Evolutionary conservation across 1,284 basidiomycete genomes (phyloP), one percentile per base, ranked within the genome.

Genomic region (Golubevia sp.): DNA sequence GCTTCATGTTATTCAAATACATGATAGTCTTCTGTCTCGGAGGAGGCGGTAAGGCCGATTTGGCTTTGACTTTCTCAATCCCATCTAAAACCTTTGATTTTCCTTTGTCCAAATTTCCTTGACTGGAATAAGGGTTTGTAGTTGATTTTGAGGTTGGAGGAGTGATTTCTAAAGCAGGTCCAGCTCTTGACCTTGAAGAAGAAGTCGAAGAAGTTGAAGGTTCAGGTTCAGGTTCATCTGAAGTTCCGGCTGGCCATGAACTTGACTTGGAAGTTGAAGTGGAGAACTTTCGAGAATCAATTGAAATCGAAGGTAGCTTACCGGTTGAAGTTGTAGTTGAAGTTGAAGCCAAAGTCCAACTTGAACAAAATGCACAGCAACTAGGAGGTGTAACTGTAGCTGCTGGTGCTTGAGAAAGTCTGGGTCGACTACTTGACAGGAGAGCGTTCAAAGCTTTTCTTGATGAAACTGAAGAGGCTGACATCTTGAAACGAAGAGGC

Each of bases 1-100:
- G 24, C 53, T 67, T 67, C 66, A 67, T 61, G 21, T 62, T 64
- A 21, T 59, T 52, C 2, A 76, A 38, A 50, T 76, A 63, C 44
- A 71, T 63, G 48, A 76, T 67, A 20, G 74, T 71, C 63, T 72
- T 74, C 58, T 64, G 54, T 20, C 64, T 55, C 15, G 68, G 65
- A 6, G 68, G 68, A 0, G 59, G 61, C 3, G 73, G 73, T 8
- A 74, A 44, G 18, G 38, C 18, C 38, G 38, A 44, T 44, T 18
- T 44, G 18, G 11, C 38, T 13, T 18, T 18, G 18, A 8, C 38
- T 13, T 8, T 18, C 38, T 44, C 38, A 8, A 8, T 44, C 38
- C 38, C 18, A 13, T 8, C 38, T 44, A 8, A 8, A 38, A 6
- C 34, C 13, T 38, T 13, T 38, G 5, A 13, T 38, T 5, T 6